Base-by-base conservation (phyloP, 2,329 filamentous ascomycete genomes). In the Venturia asperata region DNA sequence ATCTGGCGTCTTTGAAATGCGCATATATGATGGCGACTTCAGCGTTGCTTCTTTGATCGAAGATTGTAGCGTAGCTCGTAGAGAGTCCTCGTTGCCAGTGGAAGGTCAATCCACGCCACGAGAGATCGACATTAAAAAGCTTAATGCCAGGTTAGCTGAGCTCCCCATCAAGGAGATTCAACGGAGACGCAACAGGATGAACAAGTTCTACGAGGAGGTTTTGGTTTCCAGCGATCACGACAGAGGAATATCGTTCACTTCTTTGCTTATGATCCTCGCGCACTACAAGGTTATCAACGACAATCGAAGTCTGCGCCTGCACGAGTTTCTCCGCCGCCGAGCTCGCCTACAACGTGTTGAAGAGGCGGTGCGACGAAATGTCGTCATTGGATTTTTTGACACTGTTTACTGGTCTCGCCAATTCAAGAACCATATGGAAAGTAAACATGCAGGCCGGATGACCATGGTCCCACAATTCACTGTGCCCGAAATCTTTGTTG, bases 231-330 rank as follows among this genome's bases (percentile, higher is more conserved):
- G 92, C 5, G 92, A 99, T 74, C 89, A 88, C 0, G 91, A 95
- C 71, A 85, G 85, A 68, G 94, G 94, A 61, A 95, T 99, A 67
- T 88, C 90, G 0, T 99, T 99, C 75, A 94, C 91, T 3, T 88
- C 89, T 7, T 88, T 97, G 27, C 82, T 99, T 63, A 94, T 99
- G 89, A 95, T 96, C 67, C 81, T 99, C 66, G 93, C 95, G 42
- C 94, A 99, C 76, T 96, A 99, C 82, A 99, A 97, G 72, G 92
- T 99, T 72, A 99, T 99, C 74, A 96, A 88, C 70, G 94, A 99
- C 76, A 97, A 89, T 79, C 97, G 97, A 81, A 96, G 92, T 76
- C 79, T 99, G 72, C 88, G 91, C 67, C 83, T 99, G 2, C 94
- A 99, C 72, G 94, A 99, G 74, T 99, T 96, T 75, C 78, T 99